Base-by-base conservation (phyloP, 495 filamentous ascomycete genomes). In the Penicillium subrubescens region DNA sequence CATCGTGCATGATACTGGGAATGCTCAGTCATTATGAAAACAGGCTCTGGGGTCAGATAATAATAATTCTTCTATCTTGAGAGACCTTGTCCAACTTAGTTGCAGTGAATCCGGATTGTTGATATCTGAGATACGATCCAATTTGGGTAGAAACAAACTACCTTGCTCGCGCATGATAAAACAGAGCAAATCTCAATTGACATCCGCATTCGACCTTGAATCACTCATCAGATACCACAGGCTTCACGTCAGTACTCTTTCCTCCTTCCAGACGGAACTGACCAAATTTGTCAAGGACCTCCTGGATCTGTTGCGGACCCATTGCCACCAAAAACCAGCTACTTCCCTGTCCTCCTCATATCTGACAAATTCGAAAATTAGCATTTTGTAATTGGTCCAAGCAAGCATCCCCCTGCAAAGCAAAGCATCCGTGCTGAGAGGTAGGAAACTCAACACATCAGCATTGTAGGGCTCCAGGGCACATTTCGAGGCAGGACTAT, bases 311-410 rank as follows among this genome's bases (percentile, higher is more conserved):
- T 25, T 54, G 51, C 15, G 51, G 51, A 54, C 51, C 31, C 31
- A 54, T 21, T 51, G 56, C 67, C 67, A 70, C 51, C 43, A 61
- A 8, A 67, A 61, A 6, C 64, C 64, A 4, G 19, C 17, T 25
- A 48, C 56, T 14, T 31, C 29, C 1, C 37, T 52, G 33, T 27
- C 44, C 25, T 27, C 34, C 43, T 70, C 61, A 34, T 66, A 57
- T 19, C 63, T 53, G 14, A 54, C 15, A 37, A 70, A 67, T 19
- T 64, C 39, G 17, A 70, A 57, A 33, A 70, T 52, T 2, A 33
- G 61, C 64, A 67, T 57, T 44, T 55, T 61, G 52, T 60, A 65
- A 6, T 65, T 41, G 14, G 55, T 60, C 44, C 43, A 44, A 12
- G 52, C 59, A n/a, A 69, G 25, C 51, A 55, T 55, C 11, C 55